Evolutionary conservation across 2,329 filamentous ascomycete genomes (phyloP).

Genomic region (Ophiostoma fasciatum): DNA sequence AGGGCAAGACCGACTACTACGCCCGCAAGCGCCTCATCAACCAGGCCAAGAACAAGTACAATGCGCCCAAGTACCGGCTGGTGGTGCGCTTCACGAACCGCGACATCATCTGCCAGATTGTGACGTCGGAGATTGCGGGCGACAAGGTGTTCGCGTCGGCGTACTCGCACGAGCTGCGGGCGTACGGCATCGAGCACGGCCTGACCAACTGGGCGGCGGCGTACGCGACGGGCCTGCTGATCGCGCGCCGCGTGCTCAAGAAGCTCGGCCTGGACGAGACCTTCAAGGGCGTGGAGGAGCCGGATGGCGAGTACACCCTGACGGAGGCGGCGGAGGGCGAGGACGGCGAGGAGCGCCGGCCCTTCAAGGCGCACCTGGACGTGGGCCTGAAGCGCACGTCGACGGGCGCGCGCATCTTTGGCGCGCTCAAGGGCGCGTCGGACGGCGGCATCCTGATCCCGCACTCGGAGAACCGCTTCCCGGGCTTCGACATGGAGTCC

Average conservation of each 20-base stretch:
- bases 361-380: conserved; percentile 98
- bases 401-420: conserved; percentile 97
- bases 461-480: conserved; percentile 99
- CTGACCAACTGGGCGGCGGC: conserved; percentile 99
- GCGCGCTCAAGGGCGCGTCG: conserved; percentile 98
- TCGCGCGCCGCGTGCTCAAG: conserved; percentile 90
- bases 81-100: conserved; percentile 99
- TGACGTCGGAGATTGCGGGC: conserved; percentile 88
- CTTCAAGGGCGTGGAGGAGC: conserved; percentile 93
- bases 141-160: conserved; percentile 92
- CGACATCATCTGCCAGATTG: conserved; percentile 97
- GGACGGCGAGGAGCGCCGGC: conserved; percentile 73
- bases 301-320: conserved; percentile 88
- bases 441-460: conserved; percentile 95
- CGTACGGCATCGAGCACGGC: conserved; percentile 95
- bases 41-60: conserved; percentile 99
- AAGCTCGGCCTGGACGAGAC: conserved; percentile 92
- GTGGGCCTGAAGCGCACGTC: conserved; percentile 95
- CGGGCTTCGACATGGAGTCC: conserved; percentile 89
- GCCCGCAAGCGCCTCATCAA: conserved; percentile 98
- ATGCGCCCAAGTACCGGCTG: conserved; percentile 98
- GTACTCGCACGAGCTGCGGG: conserved; percentile 94
- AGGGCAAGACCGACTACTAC: conserved; percentile 99
- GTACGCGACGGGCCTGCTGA: conserved; percentile 90
- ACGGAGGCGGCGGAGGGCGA: conserved; percentile 89